Conservation (phyloP, 2,329 filamentous ascomycete species). For the Dothidotthia symphoricarpi region DNA sequence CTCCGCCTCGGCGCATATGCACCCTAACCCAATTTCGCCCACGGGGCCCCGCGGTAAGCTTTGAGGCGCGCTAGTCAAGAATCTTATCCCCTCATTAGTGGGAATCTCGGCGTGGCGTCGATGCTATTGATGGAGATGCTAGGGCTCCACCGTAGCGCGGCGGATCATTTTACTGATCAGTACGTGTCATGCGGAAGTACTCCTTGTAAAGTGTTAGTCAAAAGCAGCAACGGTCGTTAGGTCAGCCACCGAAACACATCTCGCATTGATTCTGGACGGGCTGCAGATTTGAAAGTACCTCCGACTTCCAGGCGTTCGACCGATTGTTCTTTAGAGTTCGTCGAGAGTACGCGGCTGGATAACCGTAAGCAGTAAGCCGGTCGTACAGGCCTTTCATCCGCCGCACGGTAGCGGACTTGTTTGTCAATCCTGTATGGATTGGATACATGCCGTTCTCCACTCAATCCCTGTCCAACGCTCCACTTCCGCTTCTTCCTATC, state of each 20-base stretch:
- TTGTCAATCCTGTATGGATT: not conserved
- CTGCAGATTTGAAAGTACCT: too few relatives aligned
- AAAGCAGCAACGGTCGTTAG: not conserved
- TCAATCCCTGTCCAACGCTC: not conserved
- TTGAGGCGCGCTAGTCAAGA: constrained; percentile 11
- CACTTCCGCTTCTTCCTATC: too few relatives aligned
- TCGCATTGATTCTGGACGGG: too few relatives aligned
- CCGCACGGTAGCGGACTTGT: not conserved
- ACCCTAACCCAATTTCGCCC: constrained; percentile 8
- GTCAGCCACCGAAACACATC: too few relatives aligned
- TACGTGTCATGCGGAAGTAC: constrained; percentile 3
- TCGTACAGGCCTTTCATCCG: not conserved
- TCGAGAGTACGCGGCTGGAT: not conserved
- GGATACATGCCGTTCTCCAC: not conserved
- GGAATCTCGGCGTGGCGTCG: constrained; percentile 3
- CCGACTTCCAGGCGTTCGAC: too few relatives aligned
- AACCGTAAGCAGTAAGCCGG: not conserved
- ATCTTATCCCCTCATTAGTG: constrained; percentile 10
- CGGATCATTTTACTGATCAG: constrained; percentile 3
- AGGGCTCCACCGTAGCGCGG: constrained; percentile 1
- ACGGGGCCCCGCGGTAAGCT: constrained; percentile 22
- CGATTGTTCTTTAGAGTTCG: too few relatives aligned
- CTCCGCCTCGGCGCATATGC: constrained; percentile 7
- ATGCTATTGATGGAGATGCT: constrained; percentile 9
- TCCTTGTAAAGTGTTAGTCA: constrained; percentile 6